Evolutionary conservation across 2,329 filamentous ascomycete species (phyloP).

Genomic region (Sporothrix dimorphospora): DNA sequence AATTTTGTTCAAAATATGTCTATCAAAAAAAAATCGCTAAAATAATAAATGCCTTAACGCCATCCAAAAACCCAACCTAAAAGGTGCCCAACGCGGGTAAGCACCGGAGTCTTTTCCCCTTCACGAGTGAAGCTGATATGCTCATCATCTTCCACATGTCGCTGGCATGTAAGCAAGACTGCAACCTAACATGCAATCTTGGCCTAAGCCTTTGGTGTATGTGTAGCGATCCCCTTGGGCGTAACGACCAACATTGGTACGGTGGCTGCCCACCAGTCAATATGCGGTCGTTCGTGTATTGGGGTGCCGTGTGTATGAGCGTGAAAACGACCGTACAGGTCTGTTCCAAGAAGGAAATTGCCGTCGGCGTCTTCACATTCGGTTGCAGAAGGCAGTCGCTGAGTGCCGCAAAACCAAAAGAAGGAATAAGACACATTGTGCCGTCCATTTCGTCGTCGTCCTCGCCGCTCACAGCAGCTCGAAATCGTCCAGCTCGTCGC

Average conservation of each 20-base stretch:
- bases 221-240: no score
- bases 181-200: no score
- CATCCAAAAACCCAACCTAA: background rate
- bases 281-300: background rate
- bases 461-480: slow-evolving; percentile 68
- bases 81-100: no score
- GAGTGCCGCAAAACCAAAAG: background rate
- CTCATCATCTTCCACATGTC: background rate
- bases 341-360: background rate
- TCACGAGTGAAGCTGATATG: background rate
- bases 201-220: no score
- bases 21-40: slow-evolving; percentile 17
- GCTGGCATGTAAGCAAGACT: no score
- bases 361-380: background rate
- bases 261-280: no score
- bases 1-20: background rate
- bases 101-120: background rate
- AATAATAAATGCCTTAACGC: slow-evolving; percentile 3
- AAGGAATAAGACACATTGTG: background rate
- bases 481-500: slow-evolving; percentile 94
- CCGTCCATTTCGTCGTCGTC: background rate
- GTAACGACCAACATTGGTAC: no score
- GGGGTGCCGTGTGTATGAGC: no score
- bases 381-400: no score
- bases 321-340: background rate